Evolutionary conservation across 257 asterid genomes (phyloP), one percentile per base, ranked within the genome.

Genomic region (Fraxinus anomala): DNA sequence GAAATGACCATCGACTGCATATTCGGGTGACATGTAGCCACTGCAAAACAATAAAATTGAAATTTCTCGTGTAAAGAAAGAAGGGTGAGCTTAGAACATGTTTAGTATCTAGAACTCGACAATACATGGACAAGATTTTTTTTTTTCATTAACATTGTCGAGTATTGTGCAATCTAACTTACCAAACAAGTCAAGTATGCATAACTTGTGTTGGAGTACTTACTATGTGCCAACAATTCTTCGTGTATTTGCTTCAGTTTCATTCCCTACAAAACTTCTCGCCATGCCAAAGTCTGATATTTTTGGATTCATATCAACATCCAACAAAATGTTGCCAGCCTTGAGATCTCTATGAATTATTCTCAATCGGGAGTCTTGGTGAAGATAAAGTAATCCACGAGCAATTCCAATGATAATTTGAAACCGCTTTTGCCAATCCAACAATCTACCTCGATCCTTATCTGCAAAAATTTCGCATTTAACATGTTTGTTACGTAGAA

Each of bases 241-340:
- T 21, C 34, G 26, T 3, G 84, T 81, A 65, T 76, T 72, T 1
- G 74, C 80, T 76, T 61, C 80, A 16, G 77, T 71, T 49, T 80
- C 84, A 47, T 71, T 36, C 31, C 78, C 81, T 23, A 47, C 75
- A 21, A 81, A 76, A 47, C 73, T 61, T 81, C 81, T 80, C 5
- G 83, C 83, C 77, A 56, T 59, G 10, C 83, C 83, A 2, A 75
- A 80, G 59, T 80, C 83, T 4, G 81, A 76, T 33, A 81, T 81
- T 31, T 81, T 81, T 0, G 84, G 75, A 37, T 76, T 76, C 84
- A 81, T 76, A 16, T 44, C 84, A 8, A 24, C 37, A 36, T 76
- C 84, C 19, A 81, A 49, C 36, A 81, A n/a, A 28, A 80, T 33
- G 47, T 80, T 80, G 68, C 80, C 68, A 1, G 80, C 80, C 34